Evolutionary conservation across 2,329 filamentous ascomycete genomes (phyloP), one percentile per base, ranked within the genome.

Genomic region (Fusarium brevicatenulatum): DNA sequence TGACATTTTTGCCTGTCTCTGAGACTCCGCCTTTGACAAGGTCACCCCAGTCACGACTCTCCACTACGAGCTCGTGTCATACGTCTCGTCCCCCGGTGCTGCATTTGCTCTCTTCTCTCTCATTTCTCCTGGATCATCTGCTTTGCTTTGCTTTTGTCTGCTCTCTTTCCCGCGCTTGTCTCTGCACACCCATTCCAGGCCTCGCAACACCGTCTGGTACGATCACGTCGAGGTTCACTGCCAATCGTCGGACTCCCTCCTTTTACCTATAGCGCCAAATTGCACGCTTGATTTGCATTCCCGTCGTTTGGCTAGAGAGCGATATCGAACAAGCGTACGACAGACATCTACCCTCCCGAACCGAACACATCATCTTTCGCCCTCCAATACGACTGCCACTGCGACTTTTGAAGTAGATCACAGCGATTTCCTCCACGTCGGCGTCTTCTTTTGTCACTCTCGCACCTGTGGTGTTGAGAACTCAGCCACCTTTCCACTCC

Each of bases 201-300:
- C 71, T 78, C 77, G 72, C 76, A 77, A 71, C 53, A 76, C 70
- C 78, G 78, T 80, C 78, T 80, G 78, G 78, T 68, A 80, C 78
- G 78, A 80, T 70, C 79, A 73, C 74, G 70, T 74, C 68, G 77
- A 74, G 72, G 73, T 46, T 75, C 67, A 65, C 62, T 68, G 62
- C 60, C 68, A 64, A 67, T 72, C 68, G 68, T 71, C 74, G 66
- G 66, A 59, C 68, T 62, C 71, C 56, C 62, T 75, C 68, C 64
- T 70, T 71, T 68, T 69, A 53, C 60, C 52, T 50, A 60, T 65
- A 73, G 66, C 69, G 71, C 72, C 56, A 70, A 65, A 64, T 56
- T 57, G 66, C 73, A 66, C 57, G 49, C 52, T 56, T 42, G 63
- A 62, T 63, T 71, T 68, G 63, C 65, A 68, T 68, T 68, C 58